phyloP scores from a whole-genome alignment of 495 filamentous ascomycete species.

The Penicillium lividum region DNA sequence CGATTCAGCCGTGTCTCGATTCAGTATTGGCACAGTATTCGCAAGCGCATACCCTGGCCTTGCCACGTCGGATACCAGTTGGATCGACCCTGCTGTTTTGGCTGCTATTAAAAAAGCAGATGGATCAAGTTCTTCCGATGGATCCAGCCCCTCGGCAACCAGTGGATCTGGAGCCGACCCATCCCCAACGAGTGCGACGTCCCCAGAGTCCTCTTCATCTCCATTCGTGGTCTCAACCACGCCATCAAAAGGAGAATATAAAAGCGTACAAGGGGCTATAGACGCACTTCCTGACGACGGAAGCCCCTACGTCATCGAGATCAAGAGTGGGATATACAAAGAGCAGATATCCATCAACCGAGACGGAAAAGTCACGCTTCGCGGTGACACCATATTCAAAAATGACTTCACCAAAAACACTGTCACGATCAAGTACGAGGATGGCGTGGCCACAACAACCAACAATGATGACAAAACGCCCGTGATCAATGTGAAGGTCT shows the following conservation, averaged over 20 bases:
- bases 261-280: constrained; percentile 1
- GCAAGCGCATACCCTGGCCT: constrained; percentile 5
- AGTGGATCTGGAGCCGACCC: not conserved
- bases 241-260: constrained; percentile 6
- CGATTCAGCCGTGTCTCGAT: not conserved
- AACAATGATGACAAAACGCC: constrained; percentile 1
- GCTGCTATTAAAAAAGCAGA: constrained; percentile 13
- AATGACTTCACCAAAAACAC: constrained; percentile 13
- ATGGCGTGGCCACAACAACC: not conserved
- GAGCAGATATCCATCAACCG: constrained; percentile 8
- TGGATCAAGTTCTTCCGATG: not conserved
- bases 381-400: constrained; percentile 1
- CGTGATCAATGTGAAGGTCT: constrained; percentile 2
- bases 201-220: not conserved
- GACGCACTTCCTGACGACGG: constrained; percentile 3
- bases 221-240: constrained; percentile 3
- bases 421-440: constrained; percentile 2
- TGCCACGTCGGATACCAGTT: constrained; percentile 11
- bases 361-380: constrained; percentile 4
- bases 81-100: constrained; percentile 11
- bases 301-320: not conserved
- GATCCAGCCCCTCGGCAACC: not conserved
- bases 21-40: constrained; percentile 3
- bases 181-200: not conserved
- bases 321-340: constrained; percentile 5